A percentile compares a stretch with the other conserved stretches of the same genome.
Conservation (phyloP, 208 protist genomes). For the Acanthamoeba culbertsoni region DNA sequence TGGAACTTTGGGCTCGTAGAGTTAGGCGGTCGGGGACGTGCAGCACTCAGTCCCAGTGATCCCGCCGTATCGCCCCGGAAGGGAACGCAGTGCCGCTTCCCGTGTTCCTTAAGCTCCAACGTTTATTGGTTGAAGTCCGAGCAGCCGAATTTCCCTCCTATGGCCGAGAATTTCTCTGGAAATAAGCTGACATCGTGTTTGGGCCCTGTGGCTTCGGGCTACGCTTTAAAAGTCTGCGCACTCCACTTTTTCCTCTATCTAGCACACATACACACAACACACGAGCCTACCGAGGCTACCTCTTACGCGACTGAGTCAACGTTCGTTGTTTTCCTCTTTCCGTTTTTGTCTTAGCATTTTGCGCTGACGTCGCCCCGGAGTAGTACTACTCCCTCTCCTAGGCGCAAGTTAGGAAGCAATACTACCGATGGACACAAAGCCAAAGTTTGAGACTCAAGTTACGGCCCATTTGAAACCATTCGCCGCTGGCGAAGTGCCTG, state of each 20-base stretch:
- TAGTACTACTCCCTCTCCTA: not conserved
- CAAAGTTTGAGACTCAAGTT: not conserved
- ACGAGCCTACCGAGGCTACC: too few species aligned
- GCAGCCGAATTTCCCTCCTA: not conserved
- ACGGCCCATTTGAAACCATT: not conserved
- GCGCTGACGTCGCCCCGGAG: not conserved
- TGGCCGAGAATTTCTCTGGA: not conserved
- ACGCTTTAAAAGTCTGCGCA: not conserved
- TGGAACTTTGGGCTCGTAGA: not conserved
- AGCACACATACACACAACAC: too few species aligned
- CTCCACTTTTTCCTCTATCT: not conserved
- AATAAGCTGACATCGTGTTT: not conserved
- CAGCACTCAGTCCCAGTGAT: not conserved
- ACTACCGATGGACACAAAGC: not conserved
- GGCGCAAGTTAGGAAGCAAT: not conserved
- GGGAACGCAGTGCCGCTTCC: not conserved
- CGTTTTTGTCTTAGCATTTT: too few species aligned
- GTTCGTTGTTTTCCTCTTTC: too few species aligned
- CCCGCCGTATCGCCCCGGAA: not conserved
- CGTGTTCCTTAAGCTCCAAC: not conserved
- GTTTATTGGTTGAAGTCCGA: not conserved
- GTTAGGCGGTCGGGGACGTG: not conserved
- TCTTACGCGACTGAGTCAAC: too few species aligned
- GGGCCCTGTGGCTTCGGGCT: too few species aligned
- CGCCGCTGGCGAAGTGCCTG: not conserved